phyloP scores from a whole-genome alignment of 495 filamentous ascomycete species.

The Friedmanniomyces simplex region DNA sequence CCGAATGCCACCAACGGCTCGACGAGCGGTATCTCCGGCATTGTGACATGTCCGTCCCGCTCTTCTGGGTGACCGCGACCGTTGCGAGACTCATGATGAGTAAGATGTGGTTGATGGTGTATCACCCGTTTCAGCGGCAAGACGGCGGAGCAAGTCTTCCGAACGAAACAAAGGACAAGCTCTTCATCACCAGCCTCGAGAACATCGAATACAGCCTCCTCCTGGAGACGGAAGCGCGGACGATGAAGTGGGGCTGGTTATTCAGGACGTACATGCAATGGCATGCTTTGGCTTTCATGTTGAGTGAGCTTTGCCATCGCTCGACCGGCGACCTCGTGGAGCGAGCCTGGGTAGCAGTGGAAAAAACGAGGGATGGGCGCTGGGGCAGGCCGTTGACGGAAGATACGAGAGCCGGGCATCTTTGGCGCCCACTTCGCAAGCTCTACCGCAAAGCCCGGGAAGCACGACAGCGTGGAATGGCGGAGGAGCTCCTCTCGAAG shows the following conservation, averaged over 20 bases:
- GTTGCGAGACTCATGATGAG: slow-evolving; percentile 57
- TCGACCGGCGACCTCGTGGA: slow-evolving; percentile 59
- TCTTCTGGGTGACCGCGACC: slow-evolving; percentile 60
- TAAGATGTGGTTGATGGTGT: slow-evolving; percentile 55
- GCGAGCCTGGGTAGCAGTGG: slow-evolving; percentile 70
- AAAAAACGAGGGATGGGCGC: slow-evolving; percentile 33
- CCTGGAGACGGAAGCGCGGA: slow-evolving; percentile 49
- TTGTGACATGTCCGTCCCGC: slow-evolving; percentile 49
- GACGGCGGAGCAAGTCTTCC: slow-evolving; percentile 35
- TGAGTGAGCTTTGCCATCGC: slow-evolving; percentile 69
- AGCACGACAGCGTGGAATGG: slow-evolving; percentile 40
- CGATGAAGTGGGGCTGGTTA: slow-evolving; percentile 66
- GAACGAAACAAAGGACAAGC: slow-evolving; percentile 52
- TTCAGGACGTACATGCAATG: slow-evolving; percentile 74
- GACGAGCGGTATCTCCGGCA: slow-evolving; percentile 57
- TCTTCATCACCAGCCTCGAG: slow-evolving; percentile 67
- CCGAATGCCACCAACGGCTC: slow-evolving; percentile 50
- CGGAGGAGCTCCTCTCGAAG: slow-evolving; percentile 9
- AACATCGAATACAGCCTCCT: slow-evolving; percentile 62
- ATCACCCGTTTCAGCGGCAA: slow-evolving; percentile 44
- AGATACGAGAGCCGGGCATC: slow-evolving; percentile 47
- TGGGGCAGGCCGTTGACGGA: slow-evolving; percentile 37
- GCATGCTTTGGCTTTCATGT: slow-evolving; percentile 66
- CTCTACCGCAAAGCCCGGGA: slow-evolving; percentile 57
- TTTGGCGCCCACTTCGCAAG: slow-evolving; percentile 66